Base-by-base conservation (phyloP, 805 yeast genomes). In the Sugiyamaella americana region DNA sequence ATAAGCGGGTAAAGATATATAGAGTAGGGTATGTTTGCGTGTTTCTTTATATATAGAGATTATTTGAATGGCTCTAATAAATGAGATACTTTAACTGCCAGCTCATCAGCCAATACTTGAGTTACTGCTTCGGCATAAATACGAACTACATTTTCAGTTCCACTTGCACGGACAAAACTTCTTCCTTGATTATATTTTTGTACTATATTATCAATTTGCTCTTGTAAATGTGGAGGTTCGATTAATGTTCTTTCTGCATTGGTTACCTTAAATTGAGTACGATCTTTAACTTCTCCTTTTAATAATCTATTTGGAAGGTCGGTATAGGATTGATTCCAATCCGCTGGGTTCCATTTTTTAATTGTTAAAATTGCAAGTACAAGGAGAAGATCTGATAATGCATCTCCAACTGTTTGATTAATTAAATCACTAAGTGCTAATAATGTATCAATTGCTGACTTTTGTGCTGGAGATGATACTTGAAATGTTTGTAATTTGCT, bases 341-440 rank as follows among this genome's bases (percentile, higher is more conserved):
- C 74, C 2, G 60, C 62, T 1, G 95, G 86, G 2, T 76, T 58
- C 69, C 82, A 70, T 5, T 73, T 59, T 56, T 84, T 71, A 53
- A 76, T 73, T 4, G 74, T 63, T 35, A 83, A 64, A 5, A 88
- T 79, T 1, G 80, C 74, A 46, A 89, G 66, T 1, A 93, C 89
- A 3, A 84, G 79, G 48, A 93, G 67, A 64, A 93, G 70, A 63
- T 93, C 98, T n/a, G 95, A 79, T 43, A 93, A 82, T 8, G 98
- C 95, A 64, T 93, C 98, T 24, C 98, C 98, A n/a, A 93, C 98
- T 1, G 98, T 84, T 65, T 93, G 98, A 65, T 93, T 93, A 62
- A 93, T 87, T 52, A 93, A 69, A 48, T 78, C 74, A 26, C 84
- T 75, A 49, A 91, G 74, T 13, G 77, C 69, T 49, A 72, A 67